Percentiles rank a stretch among this genome's conserved stretches.
These are phyloP conservation scores for Sedum album DNA, from an alignment of 164 flowering plant genomes.

Conservation along the genomic window DNA sequence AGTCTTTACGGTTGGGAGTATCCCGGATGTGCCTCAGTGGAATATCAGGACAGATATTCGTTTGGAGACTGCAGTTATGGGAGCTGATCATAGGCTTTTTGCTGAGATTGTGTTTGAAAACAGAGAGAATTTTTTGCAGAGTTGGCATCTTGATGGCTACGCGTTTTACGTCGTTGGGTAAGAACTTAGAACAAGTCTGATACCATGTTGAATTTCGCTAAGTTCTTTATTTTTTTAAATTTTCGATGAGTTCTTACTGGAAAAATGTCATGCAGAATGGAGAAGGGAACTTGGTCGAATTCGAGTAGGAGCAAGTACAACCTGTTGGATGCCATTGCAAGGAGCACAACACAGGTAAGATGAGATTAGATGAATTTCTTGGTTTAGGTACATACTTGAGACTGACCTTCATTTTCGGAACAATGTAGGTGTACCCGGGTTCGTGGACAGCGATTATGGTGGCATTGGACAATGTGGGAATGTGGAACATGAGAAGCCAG, in stretches of 20 bases:
- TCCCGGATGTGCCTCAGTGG: slow-evolving; percentile 32
- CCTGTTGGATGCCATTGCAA: slow-evolving; percentile 50
- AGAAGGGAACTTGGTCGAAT: slow-evolving; percentile 64
- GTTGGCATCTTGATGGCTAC: slow-evolving; percentile 64
- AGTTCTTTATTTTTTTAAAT: not conserved
- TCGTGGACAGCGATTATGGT: slow-evolving; percentile 68
- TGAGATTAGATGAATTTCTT: not conserved
- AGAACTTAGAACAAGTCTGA: slow-evolving; percentile 7
- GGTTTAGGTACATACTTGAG: not conserved
- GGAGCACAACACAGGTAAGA: slow-evolving; percentile 50
- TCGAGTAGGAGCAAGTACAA: slow-evolving; percentile 47
- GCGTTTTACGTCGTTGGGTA: slow-evolving; percentile 69
- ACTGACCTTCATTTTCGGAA: not conserved
- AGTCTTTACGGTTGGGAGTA: slow-evolving; percentile 43
- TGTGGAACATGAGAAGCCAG: slow-evolving; percentile 71
- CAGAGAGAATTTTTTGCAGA: slow-evolving; percentile 55
- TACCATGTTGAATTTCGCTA: not conserved
- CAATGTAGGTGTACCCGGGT: slow-evolving; percentile 55
- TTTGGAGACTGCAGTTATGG: slow-evolving; percentile 47
- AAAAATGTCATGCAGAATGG: slow-evolving; percentile 37
- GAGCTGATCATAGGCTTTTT: slow-evolving; percentile 38
- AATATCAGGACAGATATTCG: slow-evolving; percentile 23
- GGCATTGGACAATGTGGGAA: slow-evolving; percentile 64
- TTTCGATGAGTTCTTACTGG: too few species aligned
- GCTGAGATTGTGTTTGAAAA: slow-evolving; percentile 64